Evolutionary conservation across 1,284 basidiomycete species (phyloP), one percentile per base, ranked within the genome.

Genomic region (Ustilago xerochloae): DNA sequence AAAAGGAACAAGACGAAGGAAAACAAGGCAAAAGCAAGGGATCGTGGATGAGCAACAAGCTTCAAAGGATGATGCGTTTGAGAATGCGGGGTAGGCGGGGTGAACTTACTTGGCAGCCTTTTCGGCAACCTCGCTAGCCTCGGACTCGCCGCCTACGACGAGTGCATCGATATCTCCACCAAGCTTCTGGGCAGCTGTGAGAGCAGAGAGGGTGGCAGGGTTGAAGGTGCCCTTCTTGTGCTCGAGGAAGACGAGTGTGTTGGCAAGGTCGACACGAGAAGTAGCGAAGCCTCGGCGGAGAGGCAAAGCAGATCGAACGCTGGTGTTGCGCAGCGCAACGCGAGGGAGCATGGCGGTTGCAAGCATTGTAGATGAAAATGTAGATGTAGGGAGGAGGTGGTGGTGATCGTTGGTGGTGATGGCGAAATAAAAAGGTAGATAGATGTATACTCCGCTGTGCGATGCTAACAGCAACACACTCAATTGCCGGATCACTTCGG

Each of bases 101-200:
- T n/a, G 10, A 0, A 85, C 87, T 80, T 85, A 92, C 93, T 90
- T 93, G 87, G 92, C 91, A 16, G 90, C 93, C 79, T 90, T 89
- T 69, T 91, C 90, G 2, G 94, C 87, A 1, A 91, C 89, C 32
- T 84, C 84, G 62, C 89, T 87, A n/a, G 93, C 88, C 71, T 92
- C 89, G 24, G 90, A 89, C 70, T 91, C 88, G 26, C 87, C 88
- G 20, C 93, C 94, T 13, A 94, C 87, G 33, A 99, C 87, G 43
- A 99, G 88, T n/a, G 91, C 95, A 43, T 93, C 92, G 43, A 97
- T 90, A 81, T 92, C 93, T 47, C 93, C 93, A 22, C 86, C 87
- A 12, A 99, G 88, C 78, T 91, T 88, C 72, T 89, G 87, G 1
- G 95, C 95, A 28, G 95, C 95, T 1, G 93, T 93, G 73, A 98